Evolutionary conservation across 1,284 basidiomycete species (phyloP).

Genomic region (Heterobasidion parviporum): DNA sequence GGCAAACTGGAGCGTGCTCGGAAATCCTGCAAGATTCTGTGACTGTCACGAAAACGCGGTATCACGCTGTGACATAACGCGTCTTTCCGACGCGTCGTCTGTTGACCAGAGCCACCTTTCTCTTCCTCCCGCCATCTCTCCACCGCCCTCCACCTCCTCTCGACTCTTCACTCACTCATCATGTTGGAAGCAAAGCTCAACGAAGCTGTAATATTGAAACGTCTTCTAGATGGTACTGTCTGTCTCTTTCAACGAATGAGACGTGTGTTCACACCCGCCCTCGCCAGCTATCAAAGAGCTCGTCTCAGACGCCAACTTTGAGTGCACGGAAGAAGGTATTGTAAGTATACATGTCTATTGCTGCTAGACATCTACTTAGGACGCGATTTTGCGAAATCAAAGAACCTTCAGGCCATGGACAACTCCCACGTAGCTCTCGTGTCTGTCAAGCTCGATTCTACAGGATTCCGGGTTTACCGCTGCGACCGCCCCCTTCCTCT

Average conservation of each 20-base stretch:
- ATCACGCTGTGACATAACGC: neutral
- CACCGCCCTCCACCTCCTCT: slow-evolving; percentile 8
- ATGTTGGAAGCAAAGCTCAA: slow-evolving; percentile 90
- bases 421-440: slow-evolving; percentile 99
- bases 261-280: neutral
- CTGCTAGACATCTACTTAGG: neutral
- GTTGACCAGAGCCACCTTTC: neutral
- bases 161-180: slow-evolving; percentile 9
- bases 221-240: slow-evolving; percentile 70
- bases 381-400: slow-evolving; percentile 1
- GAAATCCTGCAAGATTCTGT: too few species aligned
- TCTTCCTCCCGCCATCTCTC: slow-evolving; percentile 2
- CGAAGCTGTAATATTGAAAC: slow-evolving; percentile 80
- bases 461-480: slow-evolving; percentile 84
- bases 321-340: slow-evolving; percentile 95
- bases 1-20: too few species aligned
- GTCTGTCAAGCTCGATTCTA: slow-evolving; percentile 67
- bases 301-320: slow-evolving; percentile 96
- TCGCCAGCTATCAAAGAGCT: slow-evolving; percentile 90
- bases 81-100: slow-evolving; percentile 1
- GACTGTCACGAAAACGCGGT: neutral
- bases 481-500: slow-evolving; percentile 96
- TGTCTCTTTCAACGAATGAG: neutral
- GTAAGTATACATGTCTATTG: slow-evolving; percentile 34
- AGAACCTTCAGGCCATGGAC: slow-evolving; percentile 97